These are phyloP conservation scores for Trichoderma koningii DNA, from an alignment of 2,329 filamentous ascomycete genomes.

Conservation along the genomic window DNA sequence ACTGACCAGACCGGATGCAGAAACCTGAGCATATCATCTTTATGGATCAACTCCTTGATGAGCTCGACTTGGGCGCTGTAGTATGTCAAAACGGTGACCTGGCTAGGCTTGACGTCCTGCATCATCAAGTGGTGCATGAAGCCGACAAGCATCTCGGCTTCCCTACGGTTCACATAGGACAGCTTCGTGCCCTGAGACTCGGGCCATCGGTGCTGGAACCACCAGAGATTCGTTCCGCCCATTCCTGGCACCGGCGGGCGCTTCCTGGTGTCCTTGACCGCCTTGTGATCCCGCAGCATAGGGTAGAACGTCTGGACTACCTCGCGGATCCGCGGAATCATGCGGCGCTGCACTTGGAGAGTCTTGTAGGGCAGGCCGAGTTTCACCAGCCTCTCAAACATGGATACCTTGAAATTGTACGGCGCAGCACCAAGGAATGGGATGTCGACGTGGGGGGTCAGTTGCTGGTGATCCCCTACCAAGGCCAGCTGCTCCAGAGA, in stretches of 20 bases:
- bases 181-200: conserved; percentile 68
- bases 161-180: conserved; percentile 63
- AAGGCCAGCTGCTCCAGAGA: conserved; percentile 57
- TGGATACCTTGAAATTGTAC: conserved; percentile 69
- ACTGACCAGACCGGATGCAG: conserved; percentile 56
- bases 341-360: conserved; percentile 67
- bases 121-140: conserved; percentile 72
- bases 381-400: conserved; percentile 77
- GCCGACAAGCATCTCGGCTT: conserved; percentile 74
- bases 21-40: conserved; percentile 32
- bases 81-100: conserved; percentile 82
- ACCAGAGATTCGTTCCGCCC: conserved; percentile 43
- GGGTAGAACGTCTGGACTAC: conserved; percentile 54
- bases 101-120: conserved; percentile 60
- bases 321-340: conserved; percentile 50
- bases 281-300: conserved; percentile 47
- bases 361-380: conserved; percentile 64
- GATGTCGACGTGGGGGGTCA: conserved; percentile 69
- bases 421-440: conserved; percentile 59
- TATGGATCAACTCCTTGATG: conserved; percentile 54
- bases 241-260: conserved; percentile 51
- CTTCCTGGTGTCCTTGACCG: conserved; percentile 39
- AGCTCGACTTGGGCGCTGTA: conserved; percentile 80
- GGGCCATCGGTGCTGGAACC: conserved; percentile 56
- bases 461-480: conserved; percentile 79